Evolutionary conservation across 2,329 filamentous ascomycete genomes (phyloP), one percentile per base, ranked within the genome.

Genomic region (Sporothrix luriei): DNA sequence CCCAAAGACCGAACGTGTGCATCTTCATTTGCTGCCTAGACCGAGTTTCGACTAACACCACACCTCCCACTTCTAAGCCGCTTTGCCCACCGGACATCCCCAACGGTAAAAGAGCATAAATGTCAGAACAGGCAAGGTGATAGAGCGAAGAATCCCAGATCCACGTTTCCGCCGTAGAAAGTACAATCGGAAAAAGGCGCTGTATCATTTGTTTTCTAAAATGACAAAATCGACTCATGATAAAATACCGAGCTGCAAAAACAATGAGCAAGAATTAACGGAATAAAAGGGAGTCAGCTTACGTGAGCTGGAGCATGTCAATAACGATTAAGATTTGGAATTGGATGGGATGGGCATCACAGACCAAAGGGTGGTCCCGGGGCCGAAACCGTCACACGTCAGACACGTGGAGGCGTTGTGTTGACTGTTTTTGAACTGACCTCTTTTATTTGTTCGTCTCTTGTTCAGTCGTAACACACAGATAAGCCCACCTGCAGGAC

Each of bases 11-110:
- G 57, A 57, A 13, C 6, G 65, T 59, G 54, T 57, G 54, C 24
- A 40, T 68, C 66, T 68, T 68, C 66, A 68, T 68, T 68, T 59
- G 24, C 40, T n/a, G 52, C 21, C 26, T 10, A 21, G 33, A 21
- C 65, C 21, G 33, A 48, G 49, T 51, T 33, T 67, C 65, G n/a
- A 26, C 59, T 13, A 62, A 33, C 38, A 46, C 14, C 33, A 46
- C 61, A 26, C 5, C 57, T 62, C 38, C 19, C 38, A 26, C 55
- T 46, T 26, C 26, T 62, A 46, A 46, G 40, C 66, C 66, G 51
- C 52, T 26, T 61, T n/a, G 54, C 43, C 66, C 55, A 46, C 26
- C 66, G 66, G 66, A 68, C 66, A 68, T 68, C 66, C 66, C 66
- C 66, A 68, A 68, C 66, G 54, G 52, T 24, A 68, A 33, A 38